Conservation (phyloP, 2,329 filamentous ascomycete species). For the Fusarium illudens region DNA sequence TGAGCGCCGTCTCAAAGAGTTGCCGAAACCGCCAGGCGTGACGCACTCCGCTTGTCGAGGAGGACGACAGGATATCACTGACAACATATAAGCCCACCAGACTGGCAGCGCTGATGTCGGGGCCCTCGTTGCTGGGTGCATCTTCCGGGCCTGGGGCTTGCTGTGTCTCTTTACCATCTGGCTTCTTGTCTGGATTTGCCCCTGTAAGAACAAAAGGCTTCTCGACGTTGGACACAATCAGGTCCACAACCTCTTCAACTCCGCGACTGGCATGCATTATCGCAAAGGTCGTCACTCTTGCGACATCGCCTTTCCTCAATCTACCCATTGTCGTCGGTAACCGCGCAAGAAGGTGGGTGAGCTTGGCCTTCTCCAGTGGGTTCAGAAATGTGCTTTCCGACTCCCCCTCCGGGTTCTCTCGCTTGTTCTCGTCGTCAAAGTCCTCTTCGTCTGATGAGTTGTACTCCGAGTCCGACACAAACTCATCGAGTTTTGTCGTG, state of each 20-base stretch:
- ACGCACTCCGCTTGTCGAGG: constrained; percentile 77
- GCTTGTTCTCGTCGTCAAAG: constrained; percentile 65
- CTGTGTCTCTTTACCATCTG: constrained; percentile 47
- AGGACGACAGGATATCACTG: constrained; percentile 80
- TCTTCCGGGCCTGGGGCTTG: constrained; percentile 44
- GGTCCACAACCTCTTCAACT: constrained; percentile 89
- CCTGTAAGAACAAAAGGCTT: constrained; percentile 77
- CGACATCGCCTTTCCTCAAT: constrained; percentile 85
- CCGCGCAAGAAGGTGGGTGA: constrained; percentile 83
- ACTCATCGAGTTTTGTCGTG: constrained; percentile 76
- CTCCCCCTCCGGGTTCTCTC: constrained; percentile 56
- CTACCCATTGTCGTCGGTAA: constrained; percentile 79
- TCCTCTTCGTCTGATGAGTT: constrained; percentile 88
- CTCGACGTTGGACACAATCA: constrained; percentile 84
- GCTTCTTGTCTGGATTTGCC: constrained; percentile 68
- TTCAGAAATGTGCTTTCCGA: constrained; percentile 74
- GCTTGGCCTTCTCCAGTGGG: constrained; percentile 82
- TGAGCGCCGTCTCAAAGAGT: constrained; percentile 78
- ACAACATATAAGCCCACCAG: constrained; percentile 82
- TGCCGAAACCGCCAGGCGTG: constrained; percentile 89
- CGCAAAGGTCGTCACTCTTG: constrained; percentile 85
- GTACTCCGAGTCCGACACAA: constrained; percentile 85
- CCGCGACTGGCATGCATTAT: constrained; percentile 86
- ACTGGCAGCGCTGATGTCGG: constrained; percentile 75
- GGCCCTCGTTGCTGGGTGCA: constrained; percentile 51